Evolutionary conservation across 805 yeast genomes (phyloP).

Genomic region (Zygoascus tannicola): DNA sequence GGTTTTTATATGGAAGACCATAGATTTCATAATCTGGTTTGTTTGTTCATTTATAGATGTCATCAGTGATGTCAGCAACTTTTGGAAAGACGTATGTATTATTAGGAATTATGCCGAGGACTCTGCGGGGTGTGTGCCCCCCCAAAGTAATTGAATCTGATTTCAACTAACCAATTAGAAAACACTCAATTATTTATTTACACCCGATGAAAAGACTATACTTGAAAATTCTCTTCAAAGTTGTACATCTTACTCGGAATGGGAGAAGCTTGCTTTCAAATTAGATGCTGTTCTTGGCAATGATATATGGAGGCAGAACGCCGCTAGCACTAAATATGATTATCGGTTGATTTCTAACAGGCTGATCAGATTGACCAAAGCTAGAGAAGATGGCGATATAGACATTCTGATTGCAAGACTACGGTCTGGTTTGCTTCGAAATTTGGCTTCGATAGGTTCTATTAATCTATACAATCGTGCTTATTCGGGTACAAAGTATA

Average conservation of each 20-base stretch:
- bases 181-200: constrained; percentile 10
- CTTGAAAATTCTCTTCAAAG: constrained; percentile 21
- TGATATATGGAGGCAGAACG: constrained; percentile 58
- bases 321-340: constrained; percentile 73
- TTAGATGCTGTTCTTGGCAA: constrained; percentile 35
- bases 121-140: constrained; percentile 1
- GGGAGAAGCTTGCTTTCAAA: constrained; percentile 42
- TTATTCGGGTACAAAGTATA: constrained; percentile 76
- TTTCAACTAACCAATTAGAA: constrained; percentile 2
- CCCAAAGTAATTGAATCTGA: background rate
- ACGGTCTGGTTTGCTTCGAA: constrained; percentile 75
- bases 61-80: constrained; percentile 17
- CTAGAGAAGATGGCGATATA: constrained; percentile 51
- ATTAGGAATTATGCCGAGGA: background rate
- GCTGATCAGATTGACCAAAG: constrained; percentile 48
- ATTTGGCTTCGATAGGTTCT: constrained; percentile 85
- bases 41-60: constrained; percentile 3
- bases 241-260: constrained; percentile 56
- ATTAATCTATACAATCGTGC: constrained; percentile 70
- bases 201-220: constrained; percentile 19
- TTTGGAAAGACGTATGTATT: constrained; percentile 19
- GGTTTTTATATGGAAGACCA: constrained; percentile 2
- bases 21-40: constrained; percentile 8
- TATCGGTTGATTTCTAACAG: constrained; percentile 73
- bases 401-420: constrained; percentile 53